Percentiles rank a stretch among this genome's conserved stretches.
phyloP scores from a whole-genome alignment of 805 yeast species.

The Ogataea thermomethanolica region DNA sequence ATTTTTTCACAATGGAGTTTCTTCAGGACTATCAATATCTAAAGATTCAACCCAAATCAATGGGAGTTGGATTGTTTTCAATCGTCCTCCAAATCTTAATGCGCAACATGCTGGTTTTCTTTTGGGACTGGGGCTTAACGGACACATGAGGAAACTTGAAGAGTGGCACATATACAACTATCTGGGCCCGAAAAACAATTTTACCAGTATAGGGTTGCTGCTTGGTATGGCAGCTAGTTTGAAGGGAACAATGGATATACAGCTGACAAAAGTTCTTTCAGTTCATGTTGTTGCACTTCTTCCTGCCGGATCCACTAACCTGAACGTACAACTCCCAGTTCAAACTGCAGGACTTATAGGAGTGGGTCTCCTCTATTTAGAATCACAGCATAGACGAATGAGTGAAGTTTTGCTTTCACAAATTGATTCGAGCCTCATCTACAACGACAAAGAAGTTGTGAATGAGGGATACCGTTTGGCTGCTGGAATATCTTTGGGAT shows the following conservation, averaged over 20 bases:
- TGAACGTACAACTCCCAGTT: slow-evolving; percentile 76
- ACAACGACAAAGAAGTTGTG: slow-evolving; percentile 53
- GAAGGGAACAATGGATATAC: slow-evolving; percentile 77
- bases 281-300: slow-evolving; percentile 90
- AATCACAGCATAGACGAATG: slow-evolving; percentile 80
- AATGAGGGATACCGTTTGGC: slow-evolving; percentile 82
- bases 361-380: slow-evolving; percentile 77
- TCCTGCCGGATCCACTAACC: slow-evolving; percentile 87
- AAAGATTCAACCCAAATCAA: slow-evolving; percentile 62
- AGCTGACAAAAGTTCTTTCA: slow-evolving; percentile 83
- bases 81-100: slow-evolving; percentile 64
- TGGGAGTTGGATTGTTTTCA: slow-evolving; percentile 91
- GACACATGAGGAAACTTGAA: slow-evolving; percentile 76
- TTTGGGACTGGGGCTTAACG: slow-evolving; percentile 88
- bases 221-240: slow-evolving; percentile 92
- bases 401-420: slow-evolving; percentile 75
- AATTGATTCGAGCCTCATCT: slow-evolving; percentile 49
- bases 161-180: slow-evolving; percentile 97
- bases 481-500: slow-evolving; percentile 86
- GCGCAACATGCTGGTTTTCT: slow-evolving; percentile 93
- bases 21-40: slow-evolving; percentile 75
- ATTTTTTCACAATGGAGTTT: slow-evolving; percentile 85
- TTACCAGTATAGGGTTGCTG: slow-evolving; percentile 80
- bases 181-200: slow-evolving; percentile 81
- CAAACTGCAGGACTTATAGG: slow-evolving; percentile 93